phyloP scores from a whole-genome alignment of 345 rosid genomes.

The Eucalyptus polybractea region DNA sequence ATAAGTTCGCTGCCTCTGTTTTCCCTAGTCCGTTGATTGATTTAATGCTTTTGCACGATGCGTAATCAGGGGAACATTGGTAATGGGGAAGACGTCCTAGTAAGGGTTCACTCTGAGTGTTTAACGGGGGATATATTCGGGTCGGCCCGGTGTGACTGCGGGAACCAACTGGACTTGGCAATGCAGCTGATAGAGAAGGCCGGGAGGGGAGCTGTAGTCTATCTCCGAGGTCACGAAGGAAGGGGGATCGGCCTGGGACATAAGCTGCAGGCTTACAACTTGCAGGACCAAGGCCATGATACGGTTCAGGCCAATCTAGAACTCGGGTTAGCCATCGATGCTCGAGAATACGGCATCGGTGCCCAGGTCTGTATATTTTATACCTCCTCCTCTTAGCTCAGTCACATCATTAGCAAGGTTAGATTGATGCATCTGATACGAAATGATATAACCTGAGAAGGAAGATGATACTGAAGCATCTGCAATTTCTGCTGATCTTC shows the following conservation, averaged over 20 bases:
- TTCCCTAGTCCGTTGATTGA: background rate
- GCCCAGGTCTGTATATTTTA: constrained; percentile 51
- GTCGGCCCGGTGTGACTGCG: constrained; percentile 82
- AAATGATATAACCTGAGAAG: background rate
- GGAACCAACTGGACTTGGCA: constrained; percentile 68
- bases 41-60: background rate
- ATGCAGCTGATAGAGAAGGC: constrained; percentile 62
- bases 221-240: constrained; percentile 90
- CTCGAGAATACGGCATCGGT: constrained; percentile 83
- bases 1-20: background rate
- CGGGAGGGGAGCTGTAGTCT: constrained; percentile 63
- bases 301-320: constrained; percentile 81
- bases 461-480: background rate
- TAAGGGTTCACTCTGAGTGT: constrained; percentile 87
- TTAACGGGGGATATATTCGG: constrained; percentile 81
- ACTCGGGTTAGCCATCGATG: constrained; percentile 75
- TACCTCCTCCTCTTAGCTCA: background rate
- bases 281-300: constrained; percentile 88
- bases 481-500: background rate
- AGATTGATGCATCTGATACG: background rate
- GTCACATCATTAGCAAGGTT: background rate
- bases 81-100: constrained; percentile 71
- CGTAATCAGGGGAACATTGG: constrained; percentile 52
- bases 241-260: constrained; percentile 91
- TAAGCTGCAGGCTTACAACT: constrained; percentile 71